These are phyloP conservation scores for Mentha longifolia DNA, from an alignment of 257 asterid species.

Conservation along the genomic window DNA sequence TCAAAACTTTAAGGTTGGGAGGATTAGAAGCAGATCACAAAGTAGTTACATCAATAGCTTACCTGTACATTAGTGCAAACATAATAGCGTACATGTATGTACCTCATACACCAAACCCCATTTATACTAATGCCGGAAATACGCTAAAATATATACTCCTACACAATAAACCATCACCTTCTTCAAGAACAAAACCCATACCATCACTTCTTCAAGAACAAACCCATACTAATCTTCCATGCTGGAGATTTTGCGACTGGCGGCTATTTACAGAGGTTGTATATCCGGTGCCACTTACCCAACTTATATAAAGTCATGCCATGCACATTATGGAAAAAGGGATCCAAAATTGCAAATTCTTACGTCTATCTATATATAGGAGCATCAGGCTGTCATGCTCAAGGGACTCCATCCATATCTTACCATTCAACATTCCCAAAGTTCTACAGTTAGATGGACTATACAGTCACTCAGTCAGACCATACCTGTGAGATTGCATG, in stretches of 20 bases:
- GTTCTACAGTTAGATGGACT: conserved; percentile 36
- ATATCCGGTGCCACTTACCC: conserved; percentile 24
- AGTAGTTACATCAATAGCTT: conserved; percentile 6
- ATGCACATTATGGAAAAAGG: conserved; percentile 44
- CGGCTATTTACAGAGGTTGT: conserved; percentile 39
- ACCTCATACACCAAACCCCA: conserved; percentile 2
- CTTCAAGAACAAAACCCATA: too few relatives aligned
- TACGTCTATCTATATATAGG: conserved; percentile 41
- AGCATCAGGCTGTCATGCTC: conserved; percentile 37
- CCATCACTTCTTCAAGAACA: conserved; percentile 6
- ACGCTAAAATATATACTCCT: conserved; percentile 28
- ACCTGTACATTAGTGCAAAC: conserved; percentile 19
- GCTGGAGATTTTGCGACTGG: conserved; percentile 16
- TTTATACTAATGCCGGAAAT: conserved; percentile 27
- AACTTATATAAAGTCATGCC: conserved; percentile 28
- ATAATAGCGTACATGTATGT: neutral
- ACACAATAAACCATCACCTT: neutral
- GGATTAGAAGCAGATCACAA: neutral
- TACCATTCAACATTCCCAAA: conserved; percentile 45
- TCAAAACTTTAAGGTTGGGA: neutral
- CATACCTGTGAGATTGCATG: conserved; percentile 28
- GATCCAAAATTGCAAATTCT: conserved; percentile 57
- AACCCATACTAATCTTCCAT: conserved; percentile 25
- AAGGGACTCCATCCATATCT: conserved; percentile 42
- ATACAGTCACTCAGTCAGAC: conserved; percentile 5